Base-by-base conservation (phyloP, 2,329 filamentous ascomycete species). In the Cercospora sp. region DNA sequence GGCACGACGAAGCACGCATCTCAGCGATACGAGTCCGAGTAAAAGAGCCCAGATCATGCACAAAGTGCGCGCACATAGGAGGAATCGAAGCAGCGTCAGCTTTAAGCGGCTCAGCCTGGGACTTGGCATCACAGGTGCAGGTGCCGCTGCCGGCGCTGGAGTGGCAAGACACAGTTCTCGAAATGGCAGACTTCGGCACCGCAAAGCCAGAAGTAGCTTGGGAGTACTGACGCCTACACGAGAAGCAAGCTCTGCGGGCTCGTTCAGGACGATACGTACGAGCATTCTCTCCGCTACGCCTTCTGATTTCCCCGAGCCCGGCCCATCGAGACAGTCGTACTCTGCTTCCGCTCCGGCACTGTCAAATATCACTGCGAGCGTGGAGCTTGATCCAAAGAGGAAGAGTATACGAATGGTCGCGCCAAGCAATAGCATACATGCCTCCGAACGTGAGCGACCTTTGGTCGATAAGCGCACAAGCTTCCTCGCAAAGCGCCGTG, bases 401-500 rank as follows among this genome's bases (percentile, higher is more conserved):
- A 75, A 72, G 49, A 82, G 79, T 70, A 79, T 83, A 30, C 78
- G 81, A 1, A 69, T 82, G 9, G 80, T 83, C 2, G 67, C 69
- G 24, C 71, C 79, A 70, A 71, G 76, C 64, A 78, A 79, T 51
- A 81, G 78, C 65, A 69, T 78, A 18, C 45, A 18, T 63, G 62
- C 18, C 10, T 37, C 62, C 26, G 62, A 57, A 26, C 34, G 53
- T 12, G 37, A 30, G n/a, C 51, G 53, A 45, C 51, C 79, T 1
- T 65, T 82, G 5, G 75, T 80, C 43, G 80, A 82, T 34, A 81
- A 80, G 66, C 78, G 82, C 6, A 76, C 78, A 61, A 82, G 79
- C 13, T 83, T 80, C 70, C 80, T 82, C 53, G 74, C 78, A 16
- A 80, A 82, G 66, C 78, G 82, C 40, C 79, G 79, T 2, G 24